These are phyloP conservation scores for Gracilaria domingensis DNA, from an alignment of 23 red algal species.

Conservation along the genomic window DNA sequence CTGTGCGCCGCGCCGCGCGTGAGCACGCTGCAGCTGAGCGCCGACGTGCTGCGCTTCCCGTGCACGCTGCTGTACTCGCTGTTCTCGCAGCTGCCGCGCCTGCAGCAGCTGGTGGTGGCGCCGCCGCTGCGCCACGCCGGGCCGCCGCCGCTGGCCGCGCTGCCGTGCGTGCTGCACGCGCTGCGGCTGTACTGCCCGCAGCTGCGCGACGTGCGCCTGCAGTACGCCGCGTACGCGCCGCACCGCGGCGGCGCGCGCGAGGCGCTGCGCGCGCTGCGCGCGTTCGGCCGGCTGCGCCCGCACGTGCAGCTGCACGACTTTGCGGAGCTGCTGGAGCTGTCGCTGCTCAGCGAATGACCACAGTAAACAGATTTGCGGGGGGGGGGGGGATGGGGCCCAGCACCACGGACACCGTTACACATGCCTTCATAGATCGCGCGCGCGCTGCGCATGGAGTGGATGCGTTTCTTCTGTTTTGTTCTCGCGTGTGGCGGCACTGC, in stretches of 20 bases:
- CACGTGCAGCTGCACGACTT: slow-evolving; percentile 1
- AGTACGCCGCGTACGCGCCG: too few species aligned
- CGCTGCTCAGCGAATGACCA: too few species aligned
- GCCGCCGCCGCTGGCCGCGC: neutral
- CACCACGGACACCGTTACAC: too few species aligned
- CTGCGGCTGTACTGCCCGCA: neutral
- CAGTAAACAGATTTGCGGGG: too few species aligned
- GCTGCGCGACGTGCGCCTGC: neutral
- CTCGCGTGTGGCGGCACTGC: too few species aligned
- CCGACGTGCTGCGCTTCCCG: slow-evolving; percentile 2
- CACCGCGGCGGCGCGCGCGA: neutral
- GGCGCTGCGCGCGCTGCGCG: neutral
- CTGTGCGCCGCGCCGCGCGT: neutral
- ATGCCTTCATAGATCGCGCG: too few species aligned
- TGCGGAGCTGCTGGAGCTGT: slow-evolving; percentile 1
- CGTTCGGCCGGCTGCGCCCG: neutral
- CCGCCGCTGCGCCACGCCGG: neutral
- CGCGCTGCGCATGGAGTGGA: too few species aligned
- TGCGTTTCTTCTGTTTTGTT: too few species aligned
- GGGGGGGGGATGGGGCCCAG: too few species aligned
- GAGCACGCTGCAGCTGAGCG: neutral
- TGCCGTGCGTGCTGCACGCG: neutral
- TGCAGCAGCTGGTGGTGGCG: neutral
- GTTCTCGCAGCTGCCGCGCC: neutral
- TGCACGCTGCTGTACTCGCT: neutral